Evolutionary conservation across 345 rosid genomes (phyloP), one percentile per base, ranked within the genome.

Genomic region (Euphorbia tirucalli): DNA sequence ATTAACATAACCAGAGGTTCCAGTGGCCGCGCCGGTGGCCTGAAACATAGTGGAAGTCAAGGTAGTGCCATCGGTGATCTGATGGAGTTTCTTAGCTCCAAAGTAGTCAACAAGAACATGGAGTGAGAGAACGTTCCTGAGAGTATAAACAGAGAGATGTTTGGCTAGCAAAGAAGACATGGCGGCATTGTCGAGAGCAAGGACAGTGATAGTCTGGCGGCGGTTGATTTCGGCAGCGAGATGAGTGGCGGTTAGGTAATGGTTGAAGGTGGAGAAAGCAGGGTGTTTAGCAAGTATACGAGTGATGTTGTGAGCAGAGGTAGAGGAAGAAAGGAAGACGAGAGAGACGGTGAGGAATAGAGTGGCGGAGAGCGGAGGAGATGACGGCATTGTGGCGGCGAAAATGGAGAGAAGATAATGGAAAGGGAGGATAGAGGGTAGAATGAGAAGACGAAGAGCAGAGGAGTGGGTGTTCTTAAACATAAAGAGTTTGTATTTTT

Each of bases 191-290:
- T 78, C 77, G 7, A 78, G 67, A 24, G 77, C 81, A 14, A 78
- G 75, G 67, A 78, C 72, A 43, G 77, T 78, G 48, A 78, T 78
- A 57, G 81, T 74, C 68, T 78, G 35, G 19, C 81, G 77, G 61
- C 77, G 81, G 75, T 78, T 78, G 63, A 78, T 78, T 59, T 78
- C 77, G 2, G 81, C 68, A 58, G 81, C 78, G 67, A 78, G 71
- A 56, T 65, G 81, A 43, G 81, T 78, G 49, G 63, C 68, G 27
- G 81, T 73, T 63, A 78, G 77, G 59, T 78, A 78, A 56, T 74
- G 81, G 62, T 69, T 78, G 77, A 78, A 78, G 67, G 77, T 73
- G 63, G 81, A 78, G 68, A 78, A 78, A 22, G 71, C 57, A 1
- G 81, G 81, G 71, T 78, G 81, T 25, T 73, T 78, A 43, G 77